These are phyloP conservation scores for Microcos paniculata DNA, from an alignment of 345 rosid genomes.

Conservation along the genomic window DNA sequence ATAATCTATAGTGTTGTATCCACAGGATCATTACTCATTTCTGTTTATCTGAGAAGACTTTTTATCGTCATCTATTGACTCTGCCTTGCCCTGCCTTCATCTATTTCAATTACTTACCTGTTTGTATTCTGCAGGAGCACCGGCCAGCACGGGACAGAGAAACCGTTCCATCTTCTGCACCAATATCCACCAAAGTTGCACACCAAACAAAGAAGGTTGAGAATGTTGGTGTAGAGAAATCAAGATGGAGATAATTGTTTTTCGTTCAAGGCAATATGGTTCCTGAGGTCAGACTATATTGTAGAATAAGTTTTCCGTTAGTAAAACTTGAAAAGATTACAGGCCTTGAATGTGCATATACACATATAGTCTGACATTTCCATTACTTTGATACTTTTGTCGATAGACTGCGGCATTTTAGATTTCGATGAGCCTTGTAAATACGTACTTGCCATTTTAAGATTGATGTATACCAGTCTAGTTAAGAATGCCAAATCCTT, in stretches of 20 bases:
- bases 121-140: constrained; percentile 43
- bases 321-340: constrained; percentile 3
- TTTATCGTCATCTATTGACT: not conserved
- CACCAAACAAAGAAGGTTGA: constrained; percentile 17
- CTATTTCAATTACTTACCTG: not conserved
- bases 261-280: not conserved
- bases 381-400: not conserved
- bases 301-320: constrained; percentile 19
- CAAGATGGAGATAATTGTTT: constrained; percentile 33
- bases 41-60: not conserved
- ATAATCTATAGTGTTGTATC: not conserved
- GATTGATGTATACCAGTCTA: not conserved
- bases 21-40: not conserved
- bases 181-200: constrained; percentile 15
- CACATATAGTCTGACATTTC: not conserved
- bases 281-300: constrained; percentile 12
- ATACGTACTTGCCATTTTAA: constrained; percentile 22
- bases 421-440: constrained; percentile 28
- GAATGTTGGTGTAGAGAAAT: constrained; percentile 21
- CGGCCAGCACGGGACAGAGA: constrained; percentile 40
- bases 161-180: constrained; percentile 19
- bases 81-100: not conserved
- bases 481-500: not conserved
- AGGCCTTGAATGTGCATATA: constrained; percentile 31
- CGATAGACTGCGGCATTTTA: constrained; percentile 16